phyloP scores from a whole-genome alignment of 306 rosid species.

The Prunus campanulata region DNA sequence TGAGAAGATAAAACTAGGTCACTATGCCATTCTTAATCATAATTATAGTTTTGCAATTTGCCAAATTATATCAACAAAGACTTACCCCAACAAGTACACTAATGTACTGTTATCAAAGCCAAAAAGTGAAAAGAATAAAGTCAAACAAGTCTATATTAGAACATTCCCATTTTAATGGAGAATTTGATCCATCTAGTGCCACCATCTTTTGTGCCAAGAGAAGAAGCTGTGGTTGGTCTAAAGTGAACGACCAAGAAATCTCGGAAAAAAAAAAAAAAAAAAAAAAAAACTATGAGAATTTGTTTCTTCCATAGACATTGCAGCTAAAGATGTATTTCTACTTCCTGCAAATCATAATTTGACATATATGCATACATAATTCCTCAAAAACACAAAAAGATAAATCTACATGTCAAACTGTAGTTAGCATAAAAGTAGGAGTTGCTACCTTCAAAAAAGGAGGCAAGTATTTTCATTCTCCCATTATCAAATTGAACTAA shows the following conservation, averaged over 20 bases:
- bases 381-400: too few species aligned
- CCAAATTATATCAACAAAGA: background rate
- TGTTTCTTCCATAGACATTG: too few species aligned
- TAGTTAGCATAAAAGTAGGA: too few species aligned
- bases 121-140: background rate
- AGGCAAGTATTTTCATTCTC: too few species aligned
- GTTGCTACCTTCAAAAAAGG: too few species aligned
- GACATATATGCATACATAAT: too few species aligned
- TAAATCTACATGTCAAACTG: too few species aligned
- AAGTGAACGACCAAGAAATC: background rate
- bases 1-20: background rate
- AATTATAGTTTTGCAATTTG: background rate
- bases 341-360: too few species aligned
- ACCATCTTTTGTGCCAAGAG: background rate
- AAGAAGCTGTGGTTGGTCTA: background rate
- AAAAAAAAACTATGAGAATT: too few species aligned
- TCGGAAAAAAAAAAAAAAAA: background rate
- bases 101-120: background rate
- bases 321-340: too few species aligned
- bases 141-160: background rate
- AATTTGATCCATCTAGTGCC: slow-evolving; percentile 8
- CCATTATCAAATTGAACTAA: background rate
- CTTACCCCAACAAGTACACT: background rate
- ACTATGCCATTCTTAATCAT: background rate
- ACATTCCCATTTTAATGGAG: slow-evolving; percentile 1